Percentiles rank a stretch among this genome's conserved stretches.
Evolutionary conservation across 768 basidiomycete genomes (phyloP).

Genomic region (Collybia mongolica): DNA sequence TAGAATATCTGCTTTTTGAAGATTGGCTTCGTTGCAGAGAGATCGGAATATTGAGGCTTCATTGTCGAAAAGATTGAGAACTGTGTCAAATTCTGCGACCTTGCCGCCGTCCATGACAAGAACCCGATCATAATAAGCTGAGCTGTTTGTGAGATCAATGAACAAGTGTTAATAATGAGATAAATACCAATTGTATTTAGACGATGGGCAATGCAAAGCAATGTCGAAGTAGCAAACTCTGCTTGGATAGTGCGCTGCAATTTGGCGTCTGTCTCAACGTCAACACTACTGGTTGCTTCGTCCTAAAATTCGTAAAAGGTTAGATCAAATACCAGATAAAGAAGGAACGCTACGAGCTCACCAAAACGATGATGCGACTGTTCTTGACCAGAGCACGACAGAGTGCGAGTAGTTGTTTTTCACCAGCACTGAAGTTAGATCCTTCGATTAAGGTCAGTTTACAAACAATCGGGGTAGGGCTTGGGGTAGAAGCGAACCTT

Average conservation of each 20-base stretch:
- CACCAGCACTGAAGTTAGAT: conserved; percentile 63
- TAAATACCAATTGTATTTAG: conserved; percentile 54
- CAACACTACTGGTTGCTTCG: conserved; percentile 62
- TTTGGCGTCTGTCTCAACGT: conserved; percentile 61
- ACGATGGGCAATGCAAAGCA: conserved; percentile 58
- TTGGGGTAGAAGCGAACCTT: conserved; percentile 39
- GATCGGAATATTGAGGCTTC: conserved; percentile 66
- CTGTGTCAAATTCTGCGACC: conserved; percentile 75
- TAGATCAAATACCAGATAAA: neutral
- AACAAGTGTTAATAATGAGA: conserved; percentile 1
- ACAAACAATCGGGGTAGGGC: neutral
- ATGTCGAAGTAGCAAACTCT: conserved; percentile 53
- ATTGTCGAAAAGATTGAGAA: conserved; percentile 61
- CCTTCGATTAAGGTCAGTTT: conserved; percentile 27
- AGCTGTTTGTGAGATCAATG: neutral
- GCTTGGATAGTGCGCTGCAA: conserved; percentile 62
- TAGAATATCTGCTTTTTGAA: conserved; percentile 55
- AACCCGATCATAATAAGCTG: conserved; percentile 65
- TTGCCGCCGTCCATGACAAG: conserved; percentile 71
- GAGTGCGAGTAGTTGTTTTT: conserved; percentile 63
- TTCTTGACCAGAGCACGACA: conserved; percentile 63
- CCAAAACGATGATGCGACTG: conserved; percentile 56
- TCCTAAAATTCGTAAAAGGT: conserved; percentile 35
- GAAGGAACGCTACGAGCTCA: conserved; percentile 20
- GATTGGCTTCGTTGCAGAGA: conserved; percentile 64